phyloP scores from a whole-genome alignment of 345 rosid genomes.

The Lepidium aucheri region DNA sequence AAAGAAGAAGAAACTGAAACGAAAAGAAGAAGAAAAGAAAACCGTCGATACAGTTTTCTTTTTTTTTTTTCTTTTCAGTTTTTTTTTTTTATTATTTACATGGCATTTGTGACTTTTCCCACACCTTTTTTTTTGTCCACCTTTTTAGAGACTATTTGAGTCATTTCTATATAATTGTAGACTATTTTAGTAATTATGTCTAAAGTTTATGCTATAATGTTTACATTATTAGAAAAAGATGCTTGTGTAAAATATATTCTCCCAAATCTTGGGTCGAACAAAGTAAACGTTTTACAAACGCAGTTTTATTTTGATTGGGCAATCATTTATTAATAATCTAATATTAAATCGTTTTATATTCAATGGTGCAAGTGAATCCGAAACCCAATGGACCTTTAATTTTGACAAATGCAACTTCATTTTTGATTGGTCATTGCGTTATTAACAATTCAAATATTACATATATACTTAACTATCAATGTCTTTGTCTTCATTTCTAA shows the following conservation, averaged over 20 bases:
- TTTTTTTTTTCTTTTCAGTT: too few species aligned
- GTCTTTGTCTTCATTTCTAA: neutral
- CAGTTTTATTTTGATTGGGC: conserved; percentile 3
- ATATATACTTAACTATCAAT: neutral
- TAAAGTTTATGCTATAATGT: conserved; percentile 7
- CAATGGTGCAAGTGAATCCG: neutral
- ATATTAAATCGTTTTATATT: neutral
- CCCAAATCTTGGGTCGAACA: conserved; percentile 31
- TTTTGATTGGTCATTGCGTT: neutral
- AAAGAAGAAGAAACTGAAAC: too few species aligned
- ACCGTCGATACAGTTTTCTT: too few species aligned
- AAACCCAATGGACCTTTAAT: neutral
- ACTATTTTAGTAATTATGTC: too few species aligned
- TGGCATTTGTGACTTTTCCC: too few species aligned
- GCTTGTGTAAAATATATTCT: conserved; percentile 21
- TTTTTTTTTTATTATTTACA: too few species aligned
- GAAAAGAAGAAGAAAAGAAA: too few species aligned
- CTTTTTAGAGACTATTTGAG: too few species aligned
- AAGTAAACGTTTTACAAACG: neutral
- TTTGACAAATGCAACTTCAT: neutral
- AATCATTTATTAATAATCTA: neutral
- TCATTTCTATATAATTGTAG: too few species aligned
- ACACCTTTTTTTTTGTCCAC: too few species aligned
- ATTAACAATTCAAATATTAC: too few species aligned
- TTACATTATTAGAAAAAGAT: conserved; percentile 8